Conservation (phyloP, 129 eudicot species). For the Flaveria sonorensis region DNA sequence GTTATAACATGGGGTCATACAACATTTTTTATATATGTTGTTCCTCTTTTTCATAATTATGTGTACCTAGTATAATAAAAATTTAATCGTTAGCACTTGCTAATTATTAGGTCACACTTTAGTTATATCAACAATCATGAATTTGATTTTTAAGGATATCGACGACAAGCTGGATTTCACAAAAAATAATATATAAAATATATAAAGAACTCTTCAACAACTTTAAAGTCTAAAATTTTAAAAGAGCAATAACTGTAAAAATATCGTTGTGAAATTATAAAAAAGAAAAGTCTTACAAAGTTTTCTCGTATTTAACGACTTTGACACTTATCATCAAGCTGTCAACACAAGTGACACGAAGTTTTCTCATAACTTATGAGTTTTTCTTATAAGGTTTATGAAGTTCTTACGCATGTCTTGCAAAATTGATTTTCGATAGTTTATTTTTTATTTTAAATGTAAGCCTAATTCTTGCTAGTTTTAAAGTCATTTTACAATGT, state of each 20-base stretch:
- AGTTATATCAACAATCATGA: constrained; percentile 16
- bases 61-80: constrained; percentile 20
- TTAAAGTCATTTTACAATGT: neutral
- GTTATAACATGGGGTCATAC: constrained; percentile 22
- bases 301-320: too few species aligned
- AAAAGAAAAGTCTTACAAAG: too few species aligned
- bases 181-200: neutral
- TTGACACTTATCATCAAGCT: too few species aligned
- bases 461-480: too few species aligned
- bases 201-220: neutral
- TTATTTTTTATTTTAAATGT: too few species aligned
- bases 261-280: too few species aligned
- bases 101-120: constrained; percentile 23
- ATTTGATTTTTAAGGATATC: constrained; percentile 4
- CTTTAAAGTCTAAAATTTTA: too few species aligned
- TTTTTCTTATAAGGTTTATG: neutral
- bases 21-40: neutral
- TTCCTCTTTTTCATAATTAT: constrained; percentile 20
- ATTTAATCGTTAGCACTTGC: neutral
- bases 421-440: neutral
- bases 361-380: neutral
- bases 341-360: neutral
- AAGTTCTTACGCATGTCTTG: neutral
- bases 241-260: too few species aligned
- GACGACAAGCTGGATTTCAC: neutral